A percentile compares a stretch with the other conserved stretches of the same genome.
Conservation (phyloP, 1,284 basidiomycete genomes). For the Phylloboletellus chloephorus region DNA sequence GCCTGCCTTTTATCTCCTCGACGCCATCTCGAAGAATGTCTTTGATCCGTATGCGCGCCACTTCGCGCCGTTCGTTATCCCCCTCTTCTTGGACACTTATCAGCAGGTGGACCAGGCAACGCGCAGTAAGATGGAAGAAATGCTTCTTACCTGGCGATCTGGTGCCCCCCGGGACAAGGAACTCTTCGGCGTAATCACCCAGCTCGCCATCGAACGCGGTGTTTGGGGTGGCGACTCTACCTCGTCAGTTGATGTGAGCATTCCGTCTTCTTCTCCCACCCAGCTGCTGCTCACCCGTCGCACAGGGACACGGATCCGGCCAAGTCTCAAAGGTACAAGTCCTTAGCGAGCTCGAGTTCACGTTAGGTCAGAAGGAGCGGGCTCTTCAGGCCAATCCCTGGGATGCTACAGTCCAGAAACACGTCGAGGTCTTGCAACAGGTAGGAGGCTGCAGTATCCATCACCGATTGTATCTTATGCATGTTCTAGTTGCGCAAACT, state of each 20-base stretch:
- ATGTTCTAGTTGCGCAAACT: conserved; percentile 61
- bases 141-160: conserved; percentile 88
- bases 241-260: conserved; percentile 34
- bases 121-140: conserved; percentile 92
- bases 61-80: conserved; percentile 72
- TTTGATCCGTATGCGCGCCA: conserved; percentile 83
- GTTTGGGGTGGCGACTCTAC: conserved; percentile 62
- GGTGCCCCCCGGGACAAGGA: conserved; percentile 76
- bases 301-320: conserved; percentile 31
- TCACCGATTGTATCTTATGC: conserved; percentile 9
- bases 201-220: conserved; percentile 70
- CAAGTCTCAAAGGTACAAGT: conserved; percentile 69
- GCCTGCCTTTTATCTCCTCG: conserved; percentile 91
- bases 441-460: conserved; percentile 36
- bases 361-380: conserved; percentile 70
- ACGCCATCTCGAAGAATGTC: conserved; percentile 95
- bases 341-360: conserved; percentile 74
- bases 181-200: conserved; percentile 73
- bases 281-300: conserved; percentile 8
- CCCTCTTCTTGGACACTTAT: conserved; percentile 82
- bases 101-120: conserved; percentile 77
- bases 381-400: conserved; percentile 59
- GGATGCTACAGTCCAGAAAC: conserved; percentile 57
- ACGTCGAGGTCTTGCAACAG: conserved; percentile 69
- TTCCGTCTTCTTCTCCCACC: conserved; percentile 1